phyloP scores from a whole-genome alignment of 305 asterid species.

The Fraxinus angustifolia region DNA sequence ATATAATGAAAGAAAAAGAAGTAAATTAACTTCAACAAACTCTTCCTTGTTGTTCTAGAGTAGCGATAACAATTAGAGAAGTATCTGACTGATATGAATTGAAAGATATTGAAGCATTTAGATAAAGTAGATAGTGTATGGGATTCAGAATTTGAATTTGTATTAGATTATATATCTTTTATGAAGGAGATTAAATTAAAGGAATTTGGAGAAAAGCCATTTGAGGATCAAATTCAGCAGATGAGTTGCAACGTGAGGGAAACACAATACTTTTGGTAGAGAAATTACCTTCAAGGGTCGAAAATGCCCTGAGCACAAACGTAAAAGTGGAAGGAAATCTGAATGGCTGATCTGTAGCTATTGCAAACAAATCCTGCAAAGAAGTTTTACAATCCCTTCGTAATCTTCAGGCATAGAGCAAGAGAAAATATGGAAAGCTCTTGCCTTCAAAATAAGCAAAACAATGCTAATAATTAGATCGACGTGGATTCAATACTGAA shows the following conservation, averaged over 20 bases:
- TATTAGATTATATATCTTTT: neutral
- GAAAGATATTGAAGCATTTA: neutral
- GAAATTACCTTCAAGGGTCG: slow-evolving; percentile 85
- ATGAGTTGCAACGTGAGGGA: neutral
- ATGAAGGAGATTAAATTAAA: neutral
- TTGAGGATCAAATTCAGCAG: neutral
- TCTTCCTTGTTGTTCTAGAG: neutral
- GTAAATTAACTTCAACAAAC: neutral
- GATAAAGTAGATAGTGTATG: neutral
- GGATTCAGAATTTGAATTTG: neutral
- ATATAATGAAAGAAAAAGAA: neutral
- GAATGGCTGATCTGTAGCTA: slow-evolving; percentile 95
- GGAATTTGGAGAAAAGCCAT: neutral
- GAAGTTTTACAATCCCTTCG: neutral
- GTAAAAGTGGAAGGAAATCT: slow-evolving; percentile 90
- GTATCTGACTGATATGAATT: neutral
- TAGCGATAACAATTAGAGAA: neutral
- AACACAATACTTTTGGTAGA: neutral
- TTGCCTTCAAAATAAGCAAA: neutral
- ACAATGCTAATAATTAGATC: neutral
- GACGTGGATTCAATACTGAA: neutral
- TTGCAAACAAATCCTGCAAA: slow-evolving; percentile 92
- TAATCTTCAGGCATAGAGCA: neutral
- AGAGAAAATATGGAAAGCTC: neutral
- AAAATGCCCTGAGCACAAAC: slow-evolving; percentile 84